Conservation (phyloP, 2,329 filamentous ascomycete genomes). For the Colletotrichum agaves region DNA sequence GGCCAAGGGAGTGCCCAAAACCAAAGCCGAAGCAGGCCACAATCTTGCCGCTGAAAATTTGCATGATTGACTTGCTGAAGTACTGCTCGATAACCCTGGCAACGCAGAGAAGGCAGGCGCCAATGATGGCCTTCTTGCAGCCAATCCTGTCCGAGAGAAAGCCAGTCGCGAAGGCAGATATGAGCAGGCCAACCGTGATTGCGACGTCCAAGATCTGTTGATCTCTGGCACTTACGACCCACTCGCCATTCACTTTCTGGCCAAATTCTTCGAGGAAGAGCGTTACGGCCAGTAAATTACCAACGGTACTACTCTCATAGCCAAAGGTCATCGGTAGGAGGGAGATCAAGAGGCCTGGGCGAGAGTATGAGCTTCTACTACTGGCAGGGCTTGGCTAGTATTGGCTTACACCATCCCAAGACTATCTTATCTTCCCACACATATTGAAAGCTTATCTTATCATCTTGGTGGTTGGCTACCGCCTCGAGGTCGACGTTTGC, state of each 20-base stretch:
- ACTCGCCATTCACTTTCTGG: conserved; percentile 35
- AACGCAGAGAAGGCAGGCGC: conserved; percentile 34
- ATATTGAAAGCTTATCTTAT: conserved; percentile 13
- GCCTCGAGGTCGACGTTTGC: conserved; percentile 4
- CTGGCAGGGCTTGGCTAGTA: background rate
- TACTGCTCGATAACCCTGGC: conserved; percentile 43
- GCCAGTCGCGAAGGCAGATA: conserved; percentile 44
- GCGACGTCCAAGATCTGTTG: conserved; percentile 47
- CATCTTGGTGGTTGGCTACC: conserved; percentile 2
- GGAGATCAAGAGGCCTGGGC: conserved; percentile 26
- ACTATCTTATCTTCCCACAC: conserved; percentile 28
- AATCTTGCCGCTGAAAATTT: conserved; percentile 46
- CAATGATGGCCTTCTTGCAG: conserved; percentile 42
- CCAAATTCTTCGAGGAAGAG: conserved; percentile 44
- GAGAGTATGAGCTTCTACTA: background rate
- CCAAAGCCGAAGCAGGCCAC: conserved; percentile 45
- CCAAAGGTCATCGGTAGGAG: conserved; percentile 39
- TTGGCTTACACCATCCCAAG: conserved; percentile 22
- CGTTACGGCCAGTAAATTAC: conserved; percentile 45
- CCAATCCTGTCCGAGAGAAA: conserved; percentile 43
- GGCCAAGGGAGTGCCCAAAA: conserved; percentile 45
- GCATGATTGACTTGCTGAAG: conserved; percentile 37
- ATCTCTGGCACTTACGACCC: conserved; percentile 41
- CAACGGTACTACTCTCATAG: conserved; percentile 44
- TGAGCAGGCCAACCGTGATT: conserved; percentile 44